phyloP scores from a whole-genome alignment of 441 rosid species.

The Arabidopsis lyrata region DNA sequence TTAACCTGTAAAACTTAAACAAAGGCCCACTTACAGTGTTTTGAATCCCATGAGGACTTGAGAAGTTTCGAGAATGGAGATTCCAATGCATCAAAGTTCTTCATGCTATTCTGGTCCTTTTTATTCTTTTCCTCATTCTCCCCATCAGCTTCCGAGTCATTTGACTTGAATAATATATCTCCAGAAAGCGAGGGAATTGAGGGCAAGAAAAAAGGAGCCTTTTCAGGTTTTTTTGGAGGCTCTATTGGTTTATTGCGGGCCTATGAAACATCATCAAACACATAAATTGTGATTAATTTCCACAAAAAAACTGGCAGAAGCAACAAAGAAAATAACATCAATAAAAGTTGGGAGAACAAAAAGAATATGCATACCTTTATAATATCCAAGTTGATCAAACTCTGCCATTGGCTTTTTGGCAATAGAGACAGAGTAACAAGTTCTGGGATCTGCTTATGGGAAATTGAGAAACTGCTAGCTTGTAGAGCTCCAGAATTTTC shows the following conservation, averaged over 20 bases:
- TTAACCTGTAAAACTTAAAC: neutral
- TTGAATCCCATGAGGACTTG: slow-evolving; percentile 58
- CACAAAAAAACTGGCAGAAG: slow-evolving; percentile 9
- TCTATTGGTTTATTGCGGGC: slow-evolving; percentile 91
- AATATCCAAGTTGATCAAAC: slow-evolving; percentile 92
- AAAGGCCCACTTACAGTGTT: slow-evolving; percentile 61
- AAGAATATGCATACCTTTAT: slow-evolving; percentile 67
- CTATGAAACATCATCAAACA: slow-evolving; percentile 49
- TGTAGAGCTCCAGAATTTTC: slow-evolving; percentile 46
- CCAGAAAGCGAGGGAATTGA: slow-evolving; percentile 89
- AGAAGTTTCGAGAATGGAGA: slow-evolving; percentile 75
- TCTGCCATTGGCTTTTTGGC: slow-evolving; percentile 98
- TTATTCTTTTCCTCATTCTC: slow-evolving; percentile 49
- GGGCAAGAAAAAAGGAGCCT: slow-evolving; percentile 95
- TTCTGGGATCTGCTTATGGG: slow-evolving; percentile 76
- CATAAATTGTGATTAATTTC: neutral
- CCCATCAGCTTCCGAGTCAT: slow-evolving; percentile 52
- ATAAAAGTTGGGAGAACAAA: neutral
- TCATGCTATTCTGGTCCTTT: slow-evolving; percentile 29
- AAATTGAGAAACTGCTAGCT: slow-evolving; percentile 46
- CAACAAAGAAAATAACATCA: neutral
- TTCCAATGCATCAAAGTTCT: slow-evolving; percentile 46
- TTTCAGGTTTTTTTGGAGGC: slow-evolving; percentile 92
- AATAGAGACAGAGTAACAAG: slow-evolving; percentile 90
- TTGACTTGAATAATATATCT: slow-evolving; percentile 75